Evolutionary conservation across 208 protist species (phyloP), one percentile per base, ranked within the genome.

Genomic region (Leishmania aethiopica): DNA sequence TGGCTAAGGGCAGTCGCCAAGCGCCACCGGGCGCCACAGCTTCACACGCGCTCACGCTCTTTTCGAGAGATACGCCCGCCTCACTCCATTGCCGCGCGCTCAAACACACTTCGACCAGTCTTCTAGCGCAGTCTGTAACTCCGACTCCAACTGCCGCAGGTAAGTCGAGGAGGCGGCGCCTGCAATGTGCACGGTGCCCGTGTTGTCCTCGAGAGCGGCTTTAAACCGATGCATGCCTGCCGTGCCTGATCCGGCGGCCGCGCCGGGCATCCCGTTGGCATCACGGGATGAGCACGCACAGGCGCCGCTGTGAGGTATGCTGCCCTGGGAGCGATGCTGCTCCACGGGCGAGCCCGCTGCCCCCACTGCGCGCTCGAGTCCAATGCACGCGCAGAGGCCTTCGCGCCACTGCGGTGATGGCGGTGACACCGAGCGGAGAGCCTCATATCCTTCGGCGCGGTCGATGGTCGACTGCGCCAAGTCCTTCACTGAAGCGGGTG

Each of bases 101-200:
- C 75, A 83, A 37, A 75, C 47, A 67, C 82, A 77, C 49, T 76
- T 22, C 35, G 81, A 66, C 78, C 83, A 87, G 11, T 75, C 73
- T 19, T 60, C 69, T 80, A 89, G 53, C 25, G 82, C 82, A n/a
- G 73, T 77, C n/a, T 85, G 62, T 64, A 90, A 49, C 80, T 90
- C 87, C 22, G 60, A 55, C 77, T 90, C 86, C 15, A 90, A 53
- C 42, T 77, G 80, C 13, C 75, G 77, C 74, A 86, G 75, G 53
- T 80, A 85, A n/a, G 72, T 37, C 45, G 82, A 80, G 19, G 82
- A 81, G 15, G 82, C 72, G 1, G 82, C 64, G 42, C 60, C 77
- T 22, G 77, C 82, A 25, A 85, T 78, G 76, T 75, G 76, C 13
- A 81, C 42, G 0, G 81, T 71, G 69, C 22, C 67, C 17, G 57